Evolutionary conservation across 1,139 yeast genomes (phyloP).

Genomic region (Protomyces arabidopsidicola): DNA sequence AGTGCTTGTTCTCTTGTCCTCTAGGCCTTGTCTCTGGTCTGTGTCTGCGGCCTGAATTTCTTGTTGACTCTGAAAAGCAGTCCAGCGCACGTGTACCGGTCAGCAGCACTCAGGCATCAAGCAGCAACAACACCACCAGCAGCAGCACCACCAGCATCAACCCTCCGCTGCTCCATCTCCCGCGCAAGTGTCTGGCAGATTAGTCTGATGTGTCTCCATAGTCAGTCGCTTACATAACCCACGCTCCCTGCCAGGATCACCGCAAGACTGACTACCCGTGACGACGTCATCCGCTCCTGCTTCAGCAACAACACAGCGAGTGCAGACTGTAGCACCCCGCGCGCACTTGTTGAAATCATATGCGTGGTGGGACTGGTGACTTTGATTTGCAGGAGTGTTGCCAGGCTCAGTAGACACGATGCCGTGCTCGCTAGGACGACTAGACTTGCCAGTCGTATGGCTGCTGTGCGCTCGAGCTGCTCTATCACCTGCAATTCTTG

Average conservation of each 20-base stretch:
- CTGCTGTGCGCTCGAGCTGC: neutral
- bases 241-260: conserved; percentile 6
- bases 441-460: neutral
- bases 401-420: conserved; percentile 9
- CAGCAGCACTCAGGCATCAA: no score
- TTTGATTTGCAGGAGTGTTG: conserved; percentile 18
- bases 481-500: neutral
- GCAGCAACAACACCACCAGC: no score
- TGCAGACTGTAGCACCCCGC: conserved; percentile 10
- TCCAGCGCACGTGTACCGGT: neutral
- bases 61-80: neutral
- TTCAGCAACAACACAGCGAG: conserved; percentile 13
- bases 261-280: conserved; percentile 2
- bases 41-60: neutral
- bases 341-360: conserved; percentile 17
- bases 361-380: conserved; percentile 23
- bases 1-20: neutral
- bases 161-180: neutral
- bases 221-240: conserved; percentile 1
- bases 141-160: no score
- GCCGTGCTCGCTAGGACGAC: neutral
- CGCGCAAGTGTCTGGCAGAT: neutral
- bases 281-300: neutral
- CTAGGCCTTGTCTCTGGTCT: neutral
- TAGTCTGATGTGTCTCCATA: neutral